phyloP scores from a whole-genome alignment of 805 yeast genomes.

The Candida maesae region DNA sequence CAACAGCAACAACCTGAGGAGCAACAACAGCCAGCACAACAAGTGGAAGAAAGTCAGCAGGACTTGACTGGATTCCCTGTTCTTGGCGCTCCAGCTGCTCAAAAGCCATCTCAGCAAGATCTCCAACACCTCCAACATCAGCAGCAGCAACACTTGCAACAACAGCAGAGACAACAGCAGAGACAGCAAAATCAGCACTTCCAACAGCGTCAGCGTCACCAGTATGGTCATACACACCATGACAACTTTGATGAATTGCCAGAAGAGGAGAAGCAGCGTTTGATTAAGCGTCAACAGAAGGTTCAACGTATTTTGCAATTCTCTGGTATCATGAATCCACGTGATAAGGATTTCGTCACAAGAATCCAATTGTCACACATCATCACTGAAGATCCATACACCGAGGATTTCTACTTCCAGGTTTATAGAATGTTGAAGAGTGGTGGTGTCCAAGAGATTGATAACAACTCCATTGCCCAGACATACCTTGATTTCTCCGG shows the following conservation, averaged over 20 bases:
- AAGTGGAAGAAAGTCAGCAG: no score
- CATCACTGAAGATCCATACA: slow-evolving; percentile 95
- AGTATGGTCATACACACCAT: slow-evolving; percentile 28
- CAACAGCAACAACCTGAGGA: slow-evolving; percentile 26
- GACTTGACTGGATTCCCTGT: slow-evolving; percentile 51
- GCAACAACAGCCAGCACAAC: slow-evolving; percentile 16
- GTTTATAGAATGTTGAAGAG: slow-evolving; percentile 75
- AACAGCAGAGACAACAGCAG: slow-evolving; percentile 6
- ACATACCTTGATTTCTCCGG: slow-evolving; percentile 91
- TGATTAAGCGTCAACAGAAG: slow-evolving; percentile 66
- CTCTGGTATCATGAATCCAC: slow-evolving; percentile 94
- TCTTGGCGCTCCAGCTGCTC: slow-evolving; percentile 44
- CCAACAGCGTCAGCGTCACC: slow-evolving; percentile 8
- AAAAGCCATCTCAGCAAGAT: slow-evolving; percentile 11
- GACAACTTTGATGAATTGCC: slow-evolving; percentile 41
- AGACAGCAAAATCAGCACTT: slow-evolving; percentile 4
- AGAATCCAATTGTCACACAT: slow-evolving; percentile 92
- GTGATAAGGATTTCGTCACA: slow-evolving; percentile 93
- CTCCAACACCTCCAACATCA: no score
- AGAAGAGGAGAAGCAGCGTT: slow-evolving; percentile 69
- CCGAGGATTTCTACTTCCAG: slow-evolving; percentile 94
- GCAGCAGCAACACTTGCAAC: slow-evolving; percentile 7
- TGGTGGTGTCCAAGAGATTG: slow-evolving; percentile 40
- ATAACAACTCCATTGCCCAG: slow-evolving; percentile 79
- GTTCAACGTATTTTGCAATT: slow-evolving; percentile 72